phyloP scores from a whole-genome alignment of 495 filamentous ascomycete species.

The Jackrogersella multiformis region DNA sequence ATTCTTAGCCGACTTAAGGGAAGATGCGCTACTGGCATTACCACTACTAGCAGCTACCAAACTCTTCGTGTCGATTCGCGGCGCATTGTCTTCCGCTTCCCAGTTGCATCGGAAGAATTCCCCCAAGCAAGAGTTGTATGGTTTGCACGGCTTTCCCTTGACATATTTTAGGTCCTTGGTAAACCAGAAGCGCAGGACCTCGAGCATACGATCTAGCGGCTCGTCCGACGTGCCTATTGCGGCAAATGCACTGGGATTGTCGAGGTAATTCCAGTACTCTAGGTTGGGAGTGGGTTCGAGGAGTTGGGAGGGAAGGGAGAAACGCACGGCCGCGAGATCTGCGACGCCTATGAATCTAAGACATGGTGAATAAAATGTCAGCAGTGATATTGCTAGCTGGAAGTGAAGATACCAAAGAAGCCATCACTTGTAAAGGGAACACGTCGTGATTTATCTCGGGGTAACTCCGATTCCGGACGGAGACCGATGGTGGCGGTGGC shows the following conservation, averaged over 20 bases:
- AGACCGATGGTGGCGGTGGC: conserved; percentile 38
- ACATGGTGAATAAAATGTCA: neutral
- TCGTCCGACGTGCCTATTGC: conserved; percentile 96
- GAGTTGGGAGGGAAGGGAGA: conserved; percentile 93
- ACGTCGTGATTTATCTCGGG: conserved; percentile 12
- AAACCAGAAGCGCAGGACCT: conserved; percentile 95
- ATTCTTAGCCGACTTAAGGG: conserved; percentile 56
- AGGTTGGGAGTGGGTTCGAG: conserved; percentile 95
- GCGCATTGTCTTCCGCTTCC: conserved; percentile 80
- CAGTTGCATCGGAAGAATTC: conserved; percentile 98
- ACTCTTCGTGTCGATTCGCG: conserved; percentile 55
- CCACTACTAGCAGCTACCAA: conserved; percentile 38
- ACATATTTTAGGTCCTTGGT: conserved; percentile 99
- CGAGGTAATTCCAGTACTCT: conserved; percentile 99
- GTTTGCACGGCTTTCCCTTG: conserved; percentile 98
- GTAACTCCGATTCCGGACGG: conserved; percentile 31
- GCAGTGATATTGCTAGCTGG: neutral
- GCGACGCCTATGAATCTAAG: conserved; percentile 89
- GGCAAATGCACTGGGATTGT: conserved; percentile 93
- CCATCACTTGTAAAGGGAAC: neutral
- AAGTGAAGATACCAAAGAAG: neutral
- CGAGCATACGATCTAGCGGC: conserved; percentile 88
- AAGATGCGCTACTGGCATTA: conserved; percentile 58
- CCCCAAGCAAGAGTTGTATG: conserved; percentile 96
- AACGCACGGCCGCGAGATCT: conserved; percentile 94